phyloP scores from a whole-genome alignment of 2,329 filamentous ascomycete species.

The Neobulgaria alba region DNA sequence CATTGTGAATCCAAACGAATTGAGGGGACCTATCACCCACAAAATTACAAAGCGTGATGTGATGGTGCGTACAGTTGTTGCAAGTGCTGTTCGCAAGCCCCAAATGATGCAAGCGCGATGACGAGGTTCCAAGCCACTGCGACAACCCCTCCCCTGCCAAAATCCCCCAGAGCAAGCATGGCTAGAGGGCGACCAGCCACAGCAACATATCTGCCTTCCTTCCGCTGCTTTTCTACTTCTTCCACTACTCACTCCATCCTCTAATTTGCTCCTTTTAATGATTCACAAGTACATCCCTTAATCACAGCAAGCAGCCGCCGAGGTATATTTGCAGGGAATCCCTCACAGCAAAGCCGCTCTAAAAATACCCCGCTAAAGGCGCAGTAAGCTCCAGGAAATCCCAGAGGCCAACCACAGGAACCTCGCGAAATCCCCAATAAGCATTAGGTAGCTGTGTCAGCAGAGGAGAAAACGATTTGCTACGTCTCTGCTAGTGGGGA shows the following conservation, averaged over 20 bases:
- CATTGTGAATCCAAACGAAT: too few species aligned
- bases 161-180: neutral
- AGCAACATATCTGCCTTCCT: neutral
- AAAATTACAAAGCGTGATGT: too few species aligned
- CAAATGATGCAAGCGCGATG: neutral
- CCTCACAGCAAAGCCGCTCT: neutral
- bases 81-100: too few species aligned
- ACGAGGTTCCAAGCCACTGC: neutral
- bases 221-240: neutral
- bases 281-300: neutral
- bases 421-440: slow-evolving; percentile 3
- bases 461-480: too few species aligned
- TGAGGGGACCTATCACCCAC: too few species aligned
- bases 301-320: too few species aligned
- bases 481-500: too few species aligned
- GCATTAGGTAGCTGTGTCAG: too few species aligned
- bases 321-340: neutral
- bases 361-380: slow-evolving; percentile 5
- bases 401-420: neutral
- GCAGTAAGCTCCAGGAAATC: slow-evolving; percentile 3
- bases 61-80: too few species aligned
- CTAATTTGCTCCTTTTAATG: neutral
- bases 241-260: neutral
- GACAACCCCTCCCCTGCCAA: neutral
- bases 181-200: neutral